Evolutionary conservation across 345 rosid species (phyloP).

Genomic region (Acer yangbiense): DNA sequence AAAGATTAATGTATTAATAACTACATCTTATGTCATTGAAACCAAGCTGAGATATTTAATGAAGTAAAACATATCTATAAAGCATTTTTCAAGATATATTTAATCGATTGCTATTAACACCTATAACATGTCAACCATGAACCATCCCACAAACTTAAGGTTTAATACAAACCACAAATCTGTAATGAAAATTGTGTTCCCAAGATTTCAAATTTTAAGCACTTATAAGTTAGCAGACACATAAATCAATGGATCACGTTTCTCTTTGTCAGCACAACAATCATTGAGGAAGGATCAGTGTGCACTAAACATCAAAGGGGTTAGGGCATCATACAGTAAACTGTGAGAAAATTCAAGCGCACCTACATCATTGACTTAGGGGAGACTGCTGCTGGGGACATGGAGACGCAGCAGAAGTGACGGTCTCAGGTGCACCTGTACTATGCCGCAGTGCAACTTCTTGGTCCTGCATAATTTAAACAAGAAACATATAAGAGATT

Average conservation of each 20-base stretch:
- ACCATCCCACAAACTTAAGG: too few relatives aligned
- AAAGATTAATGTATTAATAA: neutral
- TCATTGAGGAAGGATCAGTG: too few relatives aligned
- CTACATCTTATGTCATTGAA: neutral
- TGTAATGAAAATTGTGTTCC: too few relatives aligned
- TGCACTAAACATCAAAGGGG: too few relatives aligned
- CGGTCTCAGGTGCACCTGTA: conserved; percentile 9
- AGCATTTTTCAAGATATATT: neutral
- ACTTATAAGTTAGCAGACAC: too few relatives aligned
- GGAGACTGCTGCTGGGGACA: conserved; percentile 14
- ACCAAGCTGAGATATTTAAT: neutral
- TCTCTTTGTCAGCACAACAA: too few relatives aligned
- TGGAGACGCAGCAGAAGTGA: conserved; percentile 23
- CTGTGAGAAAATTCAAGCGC: too few relatives aligned
- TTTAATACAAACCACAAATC: too few relatives aligned
- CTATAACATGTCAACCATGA: too few relatives aligned
- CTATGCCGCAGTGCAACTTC: neutral
- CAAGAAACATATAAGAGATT: neutral
- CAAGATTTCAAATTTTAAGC: too few relatives aligned
- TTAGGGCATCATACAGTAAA: too few relatives aligned
- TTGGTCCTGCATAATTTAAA: conserved; percentile 29
- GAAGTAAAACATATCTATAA: neutral
- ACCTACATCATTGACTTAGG: conserved; percentile 11
- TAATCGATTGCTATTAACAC: neutral
- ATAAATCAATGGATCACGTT: too few relatives aligned